These are phyloP conservation scores for Aspergillus sojae DNA, from an alignment of 2,329 filamentous ascomycete species.

Conservation along the genomic window DNA sequence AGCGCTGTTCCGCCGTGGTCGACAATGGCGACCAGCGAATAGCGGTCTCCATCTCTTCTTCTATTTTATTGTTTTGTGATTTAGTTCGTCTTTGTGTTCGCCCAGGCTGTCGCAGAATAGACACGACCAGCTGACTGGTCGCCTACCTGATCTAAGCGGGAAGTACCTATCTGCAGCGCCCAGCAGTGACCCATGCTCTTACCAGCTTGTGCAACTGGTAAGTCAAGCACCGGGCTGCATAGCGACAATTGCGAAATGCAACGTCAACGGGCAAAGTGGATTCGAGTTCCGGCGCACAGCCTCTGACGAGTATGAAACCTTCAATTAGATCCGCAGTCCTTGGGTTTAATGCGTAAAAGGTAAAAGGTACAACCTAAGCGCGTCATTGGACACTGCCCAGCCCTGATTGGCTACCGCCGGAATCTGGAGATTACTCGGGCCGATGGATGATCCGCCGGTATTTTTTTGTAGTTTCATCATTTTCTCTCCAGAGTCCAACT, in stretches of 20 bases:
- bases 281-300: not conserved
- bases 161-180: constrained; percentile 2
- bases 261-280: not conserved
- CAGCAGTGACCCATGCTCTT: not conserved
- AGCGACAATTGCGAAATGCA: constrained; percentile 8
- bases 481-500: not conserved
- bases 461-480: constrained; percentile 10
- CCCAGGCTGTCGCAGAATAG: not conserved
- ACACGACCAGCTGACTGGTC: not conserved
- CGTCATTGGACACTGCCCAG: constrained; percentile 14
- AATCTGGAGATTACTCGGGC: constrained; percentile 31
- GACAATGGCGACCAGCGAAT: constrained; percentile 67
- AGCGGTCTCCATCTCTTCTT: constrained; percentile 46
- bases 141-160: constrained; percentile 4
- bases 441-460: constrained; percentile 31
- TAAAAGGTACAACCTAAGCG: constrained; percentile 3
- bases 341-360: not conserved
- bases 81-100: not conserved
- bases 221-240: constrained; percentile 10
- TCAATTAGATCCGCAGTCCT: not conserved
- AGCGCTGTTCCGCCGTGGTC: constrained; percentile 55
- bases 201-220: constrained; percentile 4
- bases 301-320: not conserved
- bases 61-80: constrained; percentile 2
- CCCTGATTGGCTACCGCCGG: constrained; percentile 29